phyloP scores from a whole-genome alignment of 1,284 basidiomycete genomes.

The Heterobasidion annosum region DNA sequence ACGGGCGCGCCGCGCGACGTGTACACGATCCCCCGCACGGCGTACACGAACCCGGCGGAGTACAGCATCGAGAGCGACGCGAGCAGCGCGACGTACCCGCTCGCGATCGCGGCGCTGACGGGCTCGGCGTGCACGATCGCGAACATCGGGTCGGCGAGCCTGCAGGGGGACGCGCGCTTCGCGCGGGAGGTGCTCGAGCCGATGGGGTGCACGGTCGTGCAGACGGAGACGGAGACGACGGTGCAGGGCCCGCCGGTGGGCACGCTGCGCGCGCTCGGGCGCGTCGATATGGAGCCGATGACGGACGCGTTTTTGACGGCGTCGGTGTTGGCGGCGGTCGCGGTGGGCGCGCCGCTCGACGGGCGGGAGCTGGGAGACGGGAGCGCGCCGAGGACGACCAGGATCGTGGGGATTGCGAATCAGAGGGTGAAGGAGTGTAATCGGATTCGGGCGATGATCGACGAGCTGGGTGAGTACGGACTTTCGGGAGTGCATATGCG shows the following conservation, averaged over 20 bases:
- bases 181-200: conserved; percentile 88
- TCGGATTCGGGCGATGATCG: conserved; percentile 93
- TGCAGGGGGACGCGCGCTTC: conserved; percentile 96
- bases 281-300: conserved; percentile 99
- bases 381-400: conserved; percentile 41
- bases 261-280: conserved; percentile 74
- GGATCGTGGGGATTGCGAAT: conserved; percentile 95
- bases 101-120: conserved; percentile 94
- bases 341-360: conserved; percentile 38
- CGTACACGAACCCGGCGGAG: conserved; percentile 69
- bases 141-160: conserved; percentile 85
- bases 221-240: conserved; percentile 87
- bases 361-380: conserved; percentile 24
- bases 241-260: conserved; percentile 85
- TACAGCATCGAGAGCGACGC: conserved; percentile 97
- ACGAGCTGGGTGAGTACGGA: conserved; percentile 67
- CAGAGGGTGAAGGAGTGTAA: conserved; percentile 99
- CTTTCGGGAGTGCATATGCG: background rate
- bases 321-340: conserved; percentile 85
- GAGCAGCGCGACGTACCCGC: conserved; percentile 92
- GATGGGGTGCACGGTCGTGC: conserved; percentile 91
- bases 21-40: conserved; percentile 82
- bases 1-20: conserved; percentile 66
- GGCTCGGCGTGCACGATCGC: conserved; percentile 90
- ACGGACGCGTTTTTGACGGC: conserved; percentile 99